Evolutionary conservation across 73 alveolate species (phyloP).

Genomic region (Paramecium bursaria): DNA sequence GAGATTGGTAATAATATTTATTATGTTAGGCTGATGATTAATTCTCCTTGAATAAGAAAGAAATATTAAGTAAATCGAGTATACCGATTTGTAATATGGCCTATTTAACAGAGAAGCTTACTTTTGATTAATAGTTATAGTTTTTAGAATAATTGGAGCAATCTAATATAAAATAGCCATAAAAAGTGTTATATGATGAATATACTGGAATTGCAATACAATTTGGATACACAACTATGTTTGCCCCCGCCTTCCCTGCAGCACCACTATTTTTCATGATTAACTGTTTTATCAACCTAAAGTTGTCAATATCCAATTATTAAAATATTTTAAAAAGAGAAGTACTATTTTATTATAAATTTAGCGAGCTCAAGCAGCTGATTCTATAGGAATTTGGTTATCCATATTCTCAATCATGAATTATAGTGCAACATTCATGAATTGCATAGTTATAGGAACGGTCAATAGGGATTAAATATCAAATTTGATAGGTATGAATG

Average conservation of each 20-base stretch:
- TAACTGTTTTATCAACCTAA: conserved; percentile 7
- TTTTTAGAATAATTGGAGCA: conserved; percentile 32
- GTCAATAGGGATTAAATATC: conserved; percentile 20
- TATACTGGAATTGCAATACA: conserved; percentile 43
- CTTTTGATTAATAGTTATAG: background rate
- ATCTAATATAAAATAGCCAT: conserved; percentile 17
- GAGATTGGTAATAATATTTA: background rate
- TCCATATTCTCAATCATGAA: conserved; percentile 17
- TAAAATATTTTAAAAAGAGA: conserved; percentile 26
- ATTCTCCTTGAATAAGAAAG: no score
- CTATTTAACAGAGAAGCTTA: conserved; percentile 6
- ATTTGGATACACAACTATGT: conserved; percentile 57
- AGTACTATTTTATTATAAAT: background rate
- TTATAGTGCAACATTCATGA: conserved; percentile 48
- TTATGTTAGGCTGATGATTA: no score
- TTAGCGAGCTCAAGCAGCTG: conserved; percentile 51
- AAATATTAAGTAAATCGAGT: no score
- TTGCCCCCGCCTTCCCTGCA: conserved; percentile 32
- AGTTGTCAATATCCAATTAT: conserved; percentile 28
- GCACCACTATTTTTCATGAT: conserved; percentile 50
- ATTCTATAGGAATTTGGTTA: conserved; percentile 54
- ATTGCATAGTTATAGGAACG: conserved; percentile 37
- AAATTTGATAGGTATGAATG: conserved; percentile 10
- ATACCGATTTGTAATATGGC: background rate
- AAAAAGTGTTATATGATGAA: conserved; percentile 31